These are phyloP conservation scores for Rhododendron williamsianum DNA, from an alignment of 148 eudicot species.

Conservation along the genomic window DNA sequence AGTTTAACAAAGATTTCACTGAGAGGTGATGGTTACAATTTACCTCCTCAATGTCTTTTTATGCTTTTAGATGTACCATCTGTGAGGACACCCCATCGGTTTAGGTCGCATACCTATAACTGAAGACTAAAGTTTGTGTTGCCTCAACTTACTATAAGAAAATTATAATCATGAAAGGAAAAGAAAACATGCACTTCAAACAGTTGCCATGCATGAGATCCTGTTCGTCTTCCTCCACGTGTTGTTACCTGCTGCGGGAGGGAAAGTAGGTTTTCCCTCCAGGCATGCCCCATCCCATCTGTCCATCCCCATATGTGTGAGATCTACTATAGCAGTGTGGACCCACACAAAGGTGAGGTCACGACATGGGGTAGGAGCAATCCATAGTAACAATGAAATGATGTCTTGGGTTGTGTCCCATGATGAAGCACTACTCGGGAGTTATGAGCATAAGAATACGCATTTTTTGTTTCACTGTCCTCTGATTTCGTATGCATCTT, in stretches of 20 bases:
- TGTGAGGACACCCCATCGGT: background rate
- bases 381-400: background rate
- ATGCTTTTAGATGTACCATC: background rate
- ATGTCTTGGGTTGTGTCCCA: background rate
- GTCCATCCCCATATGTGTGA: background rate
- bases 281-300: background rate
- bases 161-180: background rate
- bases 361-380: background rate
- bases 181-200: background rate
- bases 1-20: constrained; percentile 63
- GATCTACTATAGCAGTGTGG: background rate
- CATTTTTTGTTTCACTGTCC: background rate
- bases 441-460: background rate
- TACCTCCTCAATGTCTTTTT: background rate
- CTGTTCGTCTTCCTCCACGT: background rate
- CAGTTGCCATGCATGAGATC: background rate
- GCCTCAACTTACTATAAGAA: background rate
- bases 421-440: background rate
- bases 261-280: background rate
- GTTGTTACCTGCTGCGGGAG: background rate
- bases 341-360: background rate
- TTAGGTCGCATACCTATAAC: background rate
- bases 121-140: background rate
- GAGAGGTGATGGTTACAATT: constrained; percentile 49
- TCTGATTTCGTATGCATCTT: background rate